Conservation (phyloP, 441 rosid species). For the Manihot esculenta region DNA sequence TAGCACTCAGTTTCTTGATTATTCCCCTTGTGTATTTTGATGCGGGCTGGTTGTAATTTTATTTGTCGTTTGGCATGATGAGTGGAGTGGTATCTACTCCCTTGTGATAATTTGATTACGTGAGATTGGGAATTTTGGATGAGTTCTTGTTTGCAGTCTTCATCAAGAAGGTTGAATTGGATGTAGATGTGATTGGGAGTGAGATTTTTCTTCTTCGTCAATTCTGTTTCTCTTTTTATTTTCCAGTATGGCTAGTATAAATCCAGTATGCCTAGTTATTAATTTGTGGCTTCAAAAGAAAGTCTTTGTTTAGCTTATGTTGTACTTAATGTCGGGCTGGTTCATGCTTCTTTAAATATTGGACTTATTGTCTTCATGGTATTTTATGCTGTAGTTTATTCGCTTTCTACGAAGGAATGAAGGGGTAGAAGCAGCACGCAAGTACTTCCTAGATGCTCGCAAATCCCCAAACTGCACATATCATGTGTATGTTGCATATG, state of each 20-base stretch:
- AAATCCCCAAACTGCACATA: slow-evolving; percentile 85
- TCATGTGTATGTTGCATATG: slow-evolving; percentile 95
- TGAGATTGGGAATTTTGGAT: not conserved
- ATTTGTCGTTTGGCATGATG: not conserved
- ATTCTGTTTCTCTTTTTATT: not conserved
- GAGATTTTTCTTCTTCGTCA: not conserved
- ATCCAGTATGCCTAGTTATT: too few relatives aligned
- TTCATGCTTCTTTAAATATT: not conserved
- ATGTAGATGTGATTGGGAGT: not conserved
- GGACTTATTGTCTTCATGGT: not conserved
- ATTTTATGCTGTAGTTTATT: slow-evolving; percentile 57
- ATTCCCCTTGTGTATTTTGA: not conserved
- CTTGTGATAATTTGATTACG: not conserved
- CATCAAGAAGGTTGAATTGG: not conserved
- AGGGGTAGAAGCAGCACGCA: slow-evolving; percentile 96
- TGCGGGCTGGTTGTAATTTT: not conserved
- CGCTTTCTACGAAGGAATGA: slow-evolving; percentile 90
- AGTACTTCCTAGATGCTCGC: slow-evolving; percentile 87
- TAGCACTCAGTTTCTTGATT: not conserved
- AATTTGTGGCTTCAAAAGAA: slow-evolving; percentile 3
- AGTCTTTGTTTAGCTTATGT: not conserved
- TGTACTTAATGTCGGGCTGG: not conserved
- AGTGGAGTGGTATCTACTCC: not conserved
- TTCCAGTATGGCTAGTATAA: too few relatives aligned
- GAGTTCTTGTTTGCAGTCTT: not conserved